A percentile compares a stretch with the other conserved stretches of the same genome.
Conservation (phyloP, 108 stramenopile species). For the Cyclostephanos invisitatus region DNA sequence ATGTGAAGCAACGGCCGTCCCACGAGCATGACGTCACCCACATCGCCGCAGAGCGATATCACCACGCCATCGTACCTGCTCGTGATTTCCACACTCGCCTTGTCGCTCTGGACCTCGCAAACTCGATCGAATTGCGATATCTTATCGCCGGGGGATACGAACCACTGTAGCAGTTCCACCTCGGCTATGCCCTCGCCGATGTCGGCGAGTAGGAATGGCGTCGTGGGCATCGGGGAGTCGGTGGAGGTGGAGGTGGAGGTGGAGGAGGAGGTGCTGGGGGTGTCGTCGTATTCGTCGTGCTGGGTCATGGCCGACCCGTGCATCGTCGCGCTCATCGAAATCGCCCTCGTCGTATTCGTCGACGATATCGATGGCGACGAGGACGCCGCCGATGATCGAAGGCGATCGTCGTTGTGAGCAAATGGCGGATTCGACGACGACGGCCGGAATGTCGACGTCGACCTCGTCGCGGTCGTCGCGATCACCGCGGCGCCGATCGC, state of each 20-base stretch:
- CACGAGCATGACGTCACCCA: constrained; percentile 90
- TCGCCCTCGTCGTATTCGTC: background rate
- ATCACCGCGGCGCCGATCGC: too few species aligned
- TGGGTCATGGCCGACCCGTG: too few species aligned
- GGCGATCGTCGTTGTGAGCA: too few species aligned
- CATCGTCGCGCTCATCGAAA: background rate
- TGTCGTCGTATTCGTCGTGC: background rate
- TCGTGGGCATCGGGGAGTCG: constrained; percentile 6
- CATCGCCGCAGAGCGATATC: constrained; percentile 57
- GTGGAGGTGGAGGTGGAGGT: background rate
- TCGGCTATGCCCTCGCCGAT: constrained; percentile 99
- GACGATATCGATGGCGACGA: too few species aligned
- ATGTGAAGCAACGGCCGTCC: constrained; percentile 79
- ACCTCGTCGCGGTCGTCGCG: too few species aligned
- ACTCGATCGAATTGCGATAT: constrained; percentile 93
- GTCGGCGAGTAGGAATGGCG: constrained; percentile 90
- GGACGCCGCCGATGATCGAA: too few species aligned
- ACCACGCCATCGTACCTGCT: constrained; percentile 92
- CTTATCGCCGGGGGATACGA: constrained; percentile 79
- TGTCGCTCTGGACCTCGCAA: constrained; percentile 97
- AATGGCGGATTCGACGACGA: too few species aligned
- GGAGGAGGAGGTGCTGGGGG: background rate
- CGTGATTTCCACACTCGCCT: constrained; percentile 98
- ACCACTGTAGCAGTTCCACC: constrained; percentile 97
- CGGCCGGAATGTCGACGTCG: too few species aligned